phyloP scores from a whole-genome alignment of 768 basidiomycete genomes.

The Termitomyces sp. region DNA sequence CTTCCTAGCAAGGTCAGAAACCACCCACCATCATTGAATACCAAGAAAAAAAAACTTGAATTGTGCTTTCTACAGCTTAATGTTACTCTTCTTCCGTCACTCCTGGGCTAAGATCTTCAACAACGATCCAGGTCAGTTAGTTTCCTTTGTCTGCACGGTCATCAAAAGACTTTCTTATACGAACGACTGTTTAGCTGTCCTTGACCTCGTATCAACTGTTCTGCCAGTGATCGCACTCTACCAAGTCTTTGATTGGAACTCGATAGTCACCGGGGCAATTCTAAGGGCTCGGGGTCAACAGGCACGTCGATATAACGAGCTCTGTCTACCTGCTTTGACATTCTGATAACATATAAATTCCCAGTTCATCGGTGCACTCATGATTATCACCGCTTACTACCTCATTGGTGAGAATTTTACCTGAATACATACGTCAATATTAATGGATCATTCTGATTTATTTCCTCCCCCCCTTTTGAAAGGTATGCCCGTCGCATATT shows the following conservation, averaged over 20 bases:
- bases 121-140: neutral
- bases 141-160: neutral
- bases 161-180: neutral
- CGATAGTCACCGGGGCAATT: neutral
- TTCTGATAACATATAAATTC: neutral
- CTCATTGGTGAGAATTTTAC: slow-evolving; percentile 2
- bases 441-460: neutral
- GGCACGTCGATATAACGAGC: neutral
- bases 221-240: slow-evolving; percentile 19
- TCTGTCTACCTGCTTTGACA: neutral
- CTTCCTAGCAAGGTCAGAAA: neutral
- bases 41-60: neutral
- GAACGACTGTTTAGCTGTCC: slow-evolving; percentile 22
- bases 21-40: no score
- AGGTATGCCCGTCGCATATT: slow-evolving; percentile 66
- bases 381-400: slow-evolving; percentile 7
- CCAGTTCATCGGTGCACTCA: slow-evolving; percentile 63
- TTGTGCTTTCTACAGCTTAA: neutral
- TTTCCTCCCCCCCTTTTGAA: neutral
- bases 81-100: neutral
- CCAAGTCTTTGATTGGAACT: neutral
- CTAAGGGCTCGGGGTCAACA: neutral
- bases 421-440: neutral
- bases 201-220: slow-evolving; percentile 43
- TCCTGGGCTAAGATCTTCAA: slow-evolving; percentile 8